Conservation (phyloP, 2,329 filamentous ascomycete species). For the Botrytis elliptica region DNA sequence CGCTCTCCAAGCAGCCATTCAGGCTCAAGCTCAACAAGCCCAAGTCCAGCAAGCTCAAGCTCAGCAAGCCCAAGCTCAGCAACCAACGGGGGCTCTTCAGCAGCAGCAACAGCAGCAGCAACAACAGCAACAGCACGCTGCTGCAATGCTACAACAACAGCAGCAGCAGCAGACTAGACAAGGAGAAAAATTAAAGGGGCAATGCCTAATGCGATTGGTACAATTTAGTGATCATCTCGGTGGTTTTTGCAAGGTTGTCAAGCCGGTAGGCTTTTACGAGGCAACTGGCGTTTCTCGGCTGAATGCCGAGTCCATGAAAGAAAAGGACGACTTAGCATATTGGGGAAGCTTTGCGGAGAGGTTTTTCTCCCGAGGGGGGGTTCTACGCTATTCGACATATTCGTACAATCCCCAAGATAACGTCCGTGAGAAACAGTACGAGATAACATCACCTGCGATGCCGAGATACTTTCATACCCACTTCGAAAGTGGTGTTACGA, state of each 20-base stretch:
- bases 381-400: conserved; percentile 70
- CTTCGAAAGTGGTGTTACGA: conserved; percentile 81
- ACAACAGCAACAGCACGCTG: conserved; percentile 30
- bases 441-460: conserved; percentile 78
- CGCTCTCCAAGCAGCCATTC: conserved; percentile 37
- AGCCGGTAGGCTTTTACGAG: conserved; percentile 33
- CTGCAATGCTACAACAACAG: conserved; percentile 35
- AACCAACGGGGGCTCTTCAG: conserved; percentile 31
- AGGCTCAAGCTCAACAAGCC: conserved; percentile 43
- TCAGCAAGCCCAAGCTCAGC: conserved; percentile 33
- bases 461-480: conserved; percentile 88
- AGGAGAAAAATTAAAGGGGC: conserved; percentile 48
- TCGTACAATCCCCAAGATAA: conserved; percentile 51
- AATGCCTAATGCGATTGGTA: conserved; percentile 59
- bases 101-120: conserved; percentile 29
- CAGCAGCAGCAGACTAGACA: conserved; percentile 42
- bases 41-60: conserved; percentile 44
- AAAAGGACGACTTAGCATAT: conserved; percentile 66
- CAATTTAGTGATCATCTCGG: conserved; percentile 63
- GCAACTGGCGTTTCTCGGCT: conserved; percentile 27
- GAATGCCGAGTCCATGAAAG: conserved; percentile 51
- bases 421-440: conserved; percentile 72
- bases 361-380: conserved; percentile 77
- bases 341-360: conserved; percentile 78
- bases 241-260: conserved; percentile 51